A percentile compares a stretch with the other conserved stretches of the same genome.
These are phyloP conservation scores for Termitomyces sp. DNA, from an alignment of 768 basidiomycete species.

Conservation along the genomic window DNA sequence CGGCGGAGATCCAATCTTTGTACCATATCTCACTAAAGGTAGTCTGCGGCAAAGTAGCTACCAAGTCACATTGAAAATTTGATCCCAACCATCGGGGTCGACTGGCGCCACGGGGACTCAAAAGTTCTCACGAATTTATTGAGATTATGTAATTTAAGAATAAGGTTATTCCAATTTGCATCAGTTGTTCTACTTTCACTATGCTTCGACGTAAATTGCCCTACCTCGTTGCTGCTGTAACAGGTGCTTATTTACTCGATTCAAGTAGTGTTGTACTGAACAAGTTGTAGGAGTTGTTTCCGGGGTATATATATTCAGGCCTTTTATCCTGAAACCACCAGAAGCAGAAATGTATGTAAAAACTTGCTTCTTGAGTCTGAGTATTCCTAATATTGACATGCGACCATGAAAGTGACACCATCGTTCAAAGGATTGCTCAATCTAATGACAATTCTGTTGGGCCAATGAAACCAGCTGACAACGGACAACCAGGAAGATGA, in stretches of 20 bases:
- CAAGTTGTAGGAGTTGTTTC: conserved; percentile 45
- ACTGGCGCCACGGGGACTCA: neutral
- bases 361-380: neutral
- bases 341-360: conserved; percentile 6
- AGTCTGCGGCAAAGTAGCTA: neutral
- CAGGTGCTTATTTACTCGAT: conserved; percentile 35
- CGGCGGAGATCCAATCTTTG: neutral
- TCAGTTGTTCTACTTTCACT: neutral
- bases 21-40: neutral
- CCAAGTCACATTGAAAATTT: neutral
- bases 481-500: neutral
- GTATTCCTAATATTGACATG: neutral
- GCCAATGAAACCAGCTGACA: neutral
- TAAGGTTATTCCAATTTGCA: neutral
- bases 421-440: neutral
- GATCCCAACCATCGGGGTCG: too few species aligned
- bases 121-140: neutral
- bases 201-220: conserved; percentile 39
- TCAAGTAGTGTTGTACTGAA: neutral
- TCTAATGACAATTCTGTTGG: neutral
- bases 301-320: conserved; percentile 64
- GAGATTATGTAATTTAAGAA: neutral
- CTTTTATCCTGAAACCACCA: conserved; percentile 26
- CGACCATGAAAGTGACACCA: conserved; percentile 1
- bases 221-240: conserved; percentile 46